Conservation (phyloP, 768 basidiomycete species). For the Mycena epipterygia region DNA sequence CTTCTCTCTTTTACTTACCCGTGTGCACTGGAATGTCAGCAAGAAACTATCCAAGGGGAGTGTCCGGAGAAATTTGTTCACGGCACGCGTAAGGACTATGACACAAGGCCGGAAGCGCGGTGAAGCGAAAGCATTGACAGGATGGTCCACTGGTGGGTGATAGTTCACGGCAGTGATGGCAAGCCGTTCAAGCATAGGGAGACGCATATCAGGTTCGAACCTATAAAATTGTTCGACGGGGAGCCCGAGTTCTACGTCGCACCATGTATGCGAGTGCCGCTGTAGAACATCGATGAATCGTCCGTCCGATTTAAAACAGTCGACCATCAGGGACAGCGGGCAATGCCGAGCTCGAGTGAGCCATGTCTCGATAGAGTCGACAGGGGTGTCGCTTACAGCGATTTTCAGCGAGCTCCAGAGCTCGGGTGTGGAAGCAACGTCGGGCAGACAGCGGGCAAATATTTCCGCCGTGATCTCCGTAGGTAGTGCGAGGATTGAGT, state of each 20-base stretch:
- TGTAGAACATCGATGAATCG: not conserved
- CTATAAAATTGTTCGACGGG: not conserved
- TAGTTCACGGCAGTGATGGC: not conserved
- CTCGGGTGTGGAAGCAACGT: constrained; percentile 9
- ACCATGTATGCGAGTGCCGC: constrained; percentile 13
- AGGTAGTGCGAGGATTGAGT: not conserved
- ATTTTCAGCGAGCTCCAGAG: constrained; percentile 45
- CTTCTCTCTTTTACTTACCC: too few species aligned
- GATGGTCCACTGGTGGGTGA: not conserved
- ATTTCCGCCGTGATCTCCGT: constrained; percentile 12
- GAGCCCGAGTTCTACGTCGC: not conserved
- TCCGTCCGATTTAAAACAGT: not conserved
- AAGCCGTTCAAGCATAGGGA: constrained; percentile 8
- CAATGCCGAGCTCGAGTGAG: constrained; percentile 1
- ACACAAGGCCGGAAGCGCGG: too few species aligned
- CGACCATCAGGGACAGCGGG: not conserved
- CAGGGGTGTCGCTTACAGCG: not conserved
- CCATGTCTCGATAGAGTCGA: constrained; percentile 7
- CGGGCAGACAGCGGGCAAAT: constrained; percentile 18
- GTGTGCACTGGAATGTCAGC: too few species aligned
- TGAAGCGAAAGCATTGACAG: not conserved
- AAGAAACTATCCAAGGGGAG: too few species aligned
- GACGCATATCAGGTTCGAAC: not conserved
- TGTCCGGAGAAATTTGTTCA: too few species aligned
- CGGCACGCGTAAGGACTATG: too few species aligned